A percentile compares a stretch with the other conserved stretches of the same genome.
These are phyloP conservation scores for Eurotiales sp. DNA, from an alignment of 2,329 filamentous ascomycete species.

Conservation along the genomic window DNA sequence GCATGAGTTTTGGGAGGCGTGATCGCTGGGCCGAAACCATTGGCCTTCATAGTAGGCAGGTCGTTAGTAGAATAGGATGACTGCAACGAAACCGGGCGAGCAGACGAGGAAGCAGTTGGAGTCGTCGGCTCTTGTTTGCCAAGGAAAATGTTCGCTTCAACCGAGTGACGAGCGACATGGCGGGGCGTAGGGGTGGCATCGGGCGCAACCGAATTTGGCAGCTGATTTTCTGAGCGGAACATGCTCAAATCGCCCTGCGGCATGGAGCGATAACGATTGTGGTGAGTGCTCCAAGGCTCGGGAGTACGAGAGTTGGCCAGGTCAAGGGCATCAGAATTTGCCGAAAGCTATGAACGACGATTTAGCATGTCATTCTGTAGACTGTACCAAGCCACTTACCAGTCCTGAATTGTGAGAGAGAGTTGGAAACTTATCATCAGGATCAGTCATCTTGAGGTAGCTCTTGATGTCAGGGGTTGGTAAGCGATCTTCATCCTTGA, in stretches of 20 bases:
- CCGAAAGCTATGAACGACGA: slow-evolving; percentile 61
- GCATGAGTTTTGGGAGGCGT: slow-evolving; percentile 56
- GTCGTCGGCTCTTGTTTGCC: slow-evolving; percentile 25
- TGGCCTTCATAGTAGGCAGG: slow-evolving; percentile 76
- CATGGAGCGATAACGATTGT: slow-evolving; percentile 66
- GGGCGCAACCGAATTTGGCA: slow-evolving; percentile 30
- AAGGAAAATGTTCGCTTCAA: slow-evolving; percentile 40
- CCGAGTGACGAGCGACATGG: slow-evolving; percentile 42
- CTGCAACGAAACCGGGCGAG: slow-evolving; percentile 54
- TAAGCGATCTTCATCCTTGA: slow-evolving; percentile 47
- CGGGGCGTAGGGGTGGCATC: slow-evolving; percentile 28
- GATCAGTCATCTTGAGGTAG: slow-evolving; percentile 67
- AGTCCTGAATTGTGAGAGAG: slow-evolving; percentile 46
- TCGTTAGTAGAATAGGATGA: slow-evolving; percentile 89
- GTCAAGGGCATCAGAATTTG: slow-evolving; percentile 76
- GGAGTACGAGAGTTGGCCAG: slow-evolving; percentile 68
- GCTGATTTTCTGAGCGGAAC: slow-evolving; percentile 34
- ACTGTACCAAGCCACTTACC: slow-evolving; percentile 41
- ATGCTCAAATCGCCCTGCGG: slow-evolving; percentile 51
- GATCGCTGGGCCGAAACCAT: slow-evolving; percentile 43
- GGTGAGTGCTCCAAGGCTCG: slow-evolving; percentile 62
- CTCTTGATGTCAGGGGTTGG: slow-evolving; percentile 64
- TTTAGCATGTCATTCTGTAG: not conserved
- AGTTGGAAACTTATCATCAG: slow-evolving; percentile 83
- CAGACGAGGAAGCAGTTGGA: slow-evolving; percentile 27